Percentiles rank a stretch among this genome's conserved stretches.
Evolutionary conservation across 2,329 filamentous ascomycete species (phyloP).

Genomic region (Trichoderma simmonsii): DNA sequence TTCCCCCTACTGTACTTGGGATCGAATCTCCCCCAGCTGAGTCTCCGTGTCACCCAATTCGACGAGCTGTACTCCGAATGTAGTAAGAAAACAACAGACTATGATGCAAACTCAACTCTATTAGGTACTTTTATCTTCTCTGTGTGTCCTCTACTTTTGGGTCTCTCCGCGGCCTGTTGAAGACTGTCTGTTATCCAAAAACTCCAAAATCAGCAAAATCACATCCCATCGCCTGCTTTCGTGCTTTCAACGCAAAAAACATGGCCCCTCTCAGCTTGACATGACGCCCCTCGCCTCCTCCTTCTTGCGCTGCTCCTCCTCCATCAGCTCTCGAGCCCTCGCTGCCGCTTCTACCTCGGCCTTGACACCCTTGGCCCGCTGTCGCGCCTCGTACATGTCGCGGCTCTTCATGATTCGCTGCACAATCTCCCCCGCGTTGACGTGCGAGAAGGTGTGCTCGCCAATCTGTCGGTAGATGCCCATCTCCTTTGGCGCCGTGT

Average conservation of each 20-base stretch:
- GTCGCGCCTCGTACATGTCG: conserved; percentile 84
- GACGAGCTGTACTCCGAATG: background rate
- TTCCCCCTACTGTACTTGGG: background rate
- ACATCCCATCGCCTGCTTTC: background rate
- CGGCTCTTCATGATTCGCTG: conserved; percentile 83
- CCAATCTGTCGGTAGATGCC: conserved; percentile 80
- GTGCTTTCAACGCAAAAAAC: background rate
- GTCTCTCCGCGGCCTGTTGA: conserved; percentile 8
- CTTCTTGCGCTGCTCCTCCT: conserved; percentile 53
- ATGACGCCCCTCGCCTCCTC: conserved; percentile 11
- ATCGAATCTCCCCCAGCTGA: background rate
- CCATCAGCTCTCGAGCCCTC: conserved; percentile 58
- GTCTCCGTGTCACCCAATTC: background rate
- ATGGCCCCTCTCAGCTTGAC: background rate
- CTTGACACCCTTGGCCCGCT: conserved; percentile 87
- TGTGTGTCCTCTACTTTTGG: background rate
- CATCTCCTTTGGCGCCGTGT: conserved; percentile 74
- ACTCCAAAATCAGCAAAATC: background rate
- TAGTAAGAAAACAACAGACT: background rate
- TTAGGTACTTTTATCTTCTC: background rate
- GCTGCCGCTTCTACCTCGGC: conserved; percentile 68
- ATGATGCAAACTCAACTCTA: background rate
- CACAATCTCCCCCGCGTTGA: conserved; percentile 92
- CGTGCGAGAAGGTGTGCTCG: conserved; percentile 74
- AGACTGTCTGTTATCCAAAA: conserved; percentile 8